Conservation (phyloP, 1,139 yeast species). For the Suhomyces panamericanus region DNA sequence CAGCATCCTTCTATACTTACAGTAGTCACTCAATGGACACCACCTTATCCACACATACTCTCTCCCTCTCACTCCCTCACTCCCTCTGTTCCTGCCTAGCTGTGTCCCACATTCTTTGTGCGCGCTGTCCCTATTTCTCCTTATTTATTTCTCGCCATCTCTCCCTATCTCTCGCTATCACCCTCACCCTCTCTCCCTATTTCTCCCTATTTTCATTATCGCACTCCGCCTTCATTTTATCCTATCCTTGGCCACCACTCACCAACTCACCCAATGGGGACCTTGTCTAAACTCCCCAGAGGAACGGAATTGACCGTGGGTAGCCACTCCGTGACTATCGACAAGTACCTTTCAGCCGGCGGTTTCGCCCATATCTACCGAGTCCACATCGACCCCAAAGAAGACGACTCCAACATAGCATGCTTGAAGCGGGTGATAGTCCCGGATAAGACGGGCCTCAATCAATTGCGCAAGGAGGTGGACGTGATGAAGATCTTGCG, state of each 20-base stretch:
- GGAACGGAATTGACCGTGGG: conserved; percentile 48
- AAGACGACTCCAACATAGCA: conserved; percentile 45
- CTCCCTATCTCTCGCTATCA: no score
- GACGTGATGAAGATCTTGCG: conserved; percentile 75
- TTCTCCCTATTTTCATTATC: no score
- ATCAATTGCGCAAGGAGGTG: conserved; percentile 68
- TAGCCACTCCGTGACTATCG: conserved; percentile 37
- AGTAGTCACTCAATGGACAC: no score
- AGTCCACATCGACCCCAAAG: conserved; percentile 48
- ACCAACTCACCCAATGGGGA: conserved; percentile 17
- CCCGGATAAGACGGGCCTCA: conserved; percentile 66
- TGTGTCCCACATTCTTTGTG: no score
- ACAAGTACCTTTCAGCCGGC: conserved; percentile 47
- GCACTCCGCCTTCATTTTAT: neutral
- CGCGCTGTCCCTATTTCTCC: no score
- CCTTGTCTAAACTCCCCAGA: conserved; percentile 38
- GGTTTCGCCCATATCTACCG: conserved; percentile 61
- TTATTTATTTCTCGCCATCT: no score
- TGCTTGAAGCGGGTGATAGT: conserved; percentile 75
- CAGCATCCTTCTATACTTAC: no score
- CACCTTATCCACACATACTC: no score
- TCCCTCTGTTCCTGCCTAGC: no score
- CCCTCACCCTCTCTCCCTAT: no score
- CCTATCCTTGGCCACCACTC: neutral
- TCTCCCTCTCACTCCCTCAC: no score